Evolutionary conservation across 129 eudicot species (phyloP), one percentile per base, ranked within the genome.

Genomic region (Centrapalus pauciflorus): DNA sequence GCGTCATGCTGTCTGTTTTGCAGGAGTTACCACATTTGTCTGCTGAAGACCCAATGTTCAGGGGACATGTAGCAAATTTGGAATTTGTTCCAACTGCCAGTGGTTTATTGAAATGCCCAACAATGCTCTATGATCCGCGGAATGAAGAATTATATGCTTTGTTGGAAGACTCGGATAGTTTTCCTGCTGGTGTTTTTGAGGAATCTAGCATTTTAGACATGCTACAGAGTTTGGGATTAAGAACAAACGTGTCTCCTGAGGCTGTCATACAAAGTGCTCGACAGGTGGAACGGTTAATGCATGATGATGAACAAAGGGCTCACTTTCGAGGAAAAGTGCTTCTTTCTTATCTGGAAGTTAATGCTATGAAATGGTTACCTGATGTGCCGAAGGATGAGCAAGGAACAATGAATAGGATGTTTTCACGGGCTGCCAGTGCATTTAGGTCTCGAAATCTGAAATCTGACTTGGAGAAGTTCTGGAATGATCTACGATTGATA

Each of bases 301-400:
- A 79, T 37, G 71, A 70, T 51, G 85, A 82, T 76, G 88, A 75
- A 50, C 81, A 82, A 62, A 77, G 61, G 70, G 97, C 99, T 46
- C 88, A 72, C 74, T 82, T 73, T n/a, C 82, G 86, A 79, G 99
- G 95, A 38, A 89, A 84, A 72, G 86, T 86, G 46, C 93, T 94
- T 71, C 93, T 94, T 62, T 83, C 95, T 8, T 94, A 94, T 67
- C 83, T 94, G 65, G 99, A 89, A 83, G 97, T 87, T 38, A 94
- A 89, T 64, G 95, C 99, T 46, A 64, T 73, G 52, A 94, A 76
- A 80, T 94, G 99, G 99, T 69, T 78, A 40, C 83, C 93, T 26
- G 73, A 80, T 64, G 66, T 55, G 61, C 74, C 82, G 34, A 82
- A 64, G 66, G 84, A 81, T 69, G 55, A n/a, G n/a, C 84, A 74